Evolutionary conservation across 176 grass and related monocot genomes (phyloP), one percentile per base, ranked within the genome.

Genomic region (Hsuehochloa calcarea): DNA sequence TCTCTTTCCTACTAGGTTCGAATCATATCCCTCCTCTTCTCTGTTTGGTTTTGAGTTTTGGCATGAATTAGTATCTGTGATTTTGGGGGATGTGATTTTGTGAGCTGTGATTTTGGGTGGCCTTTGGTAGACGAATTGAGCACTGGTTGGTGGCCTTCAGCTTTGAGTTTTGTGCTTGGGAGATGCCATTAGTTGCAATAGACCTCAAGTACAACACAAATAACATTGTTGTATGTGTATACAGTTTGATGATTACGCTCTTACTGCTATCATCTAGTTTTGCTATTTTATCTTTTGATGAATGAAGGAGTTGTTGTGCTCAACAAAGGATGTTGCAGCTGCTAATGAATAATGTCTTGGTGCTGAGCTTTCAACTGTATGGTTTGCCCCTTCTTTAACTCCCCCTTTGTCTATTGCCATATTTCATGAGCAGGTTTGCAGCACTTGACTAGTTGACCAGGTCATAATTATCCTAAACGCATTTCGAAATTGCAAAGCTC

Each of bases 281-380:
- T 80, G 15, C 54, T 87, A 14, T 93, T 91, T 85, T 54, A 50
- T 58, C 12, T 82, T 72, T 83, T 85, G 82, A 52, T 56, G 68
- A 84, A 66, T 87, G 75, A 75, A 99, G 96, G 93, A 94, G 78
- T 82, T 99, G 45, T 82, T n/a, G n/a, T n/a, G 61, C 68, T 81
- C 91, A 82, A 92, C 91, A 56, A 99, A 94, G 87, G 93, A 95
- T 65, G 51, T 74, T 51, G 90, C 96, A 81, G 84, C 96, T 72
- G 87, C 79, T 72, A 94, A 94, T 65, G 96, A 99, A 75, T 89
- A 89, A 61, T 91, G 83, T 38, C 70, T 94, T 74, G 51, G 51
- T 68, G 79, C 93, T 56, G 93, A 99, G 81, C 86, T 99, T 52
- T 85, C 90, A 89, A 96, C 93, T 62, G 96, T 98, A 90, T 81